phyloP scores from a whole-genome alignment of 1,139 yeast species.

The Debaryomycetaceae sp. region DNA sequence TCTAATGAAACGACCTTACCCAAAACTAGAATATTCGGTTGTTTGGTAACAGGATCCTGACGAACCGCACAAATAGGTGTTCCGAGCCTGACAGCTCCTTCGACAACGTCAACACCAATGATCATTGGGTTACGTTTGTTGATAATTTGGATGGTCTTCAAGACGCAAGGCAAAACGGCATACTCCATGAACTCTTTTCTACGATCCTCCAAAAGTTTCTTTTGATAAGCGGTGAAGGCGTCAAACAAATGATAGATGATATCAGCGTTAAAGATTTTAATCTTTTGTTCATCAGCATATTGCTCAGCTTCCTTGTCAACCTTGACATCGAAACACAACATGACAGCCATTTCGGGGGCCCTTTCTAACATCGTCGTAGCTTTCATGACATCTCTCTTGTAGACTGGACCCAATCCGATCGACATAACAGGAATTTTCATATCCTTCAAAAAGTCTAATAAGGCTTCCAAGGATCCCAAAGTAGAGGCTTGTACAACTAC shows the following conservation, averaged over 20 bases:
- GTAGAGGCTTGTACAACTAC: conserved; percentile 99
- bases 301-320: conserved; percentile 98
- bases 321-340: conserved; percentile 97
- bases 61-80: conserved; percentile 96
- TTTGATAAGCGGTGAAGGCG: conserved; percentile 89
- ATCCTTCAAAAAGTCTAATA: conserved; percentile 92
- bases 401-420: conserved; percentile 96
- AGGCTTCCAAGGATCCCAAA: conserved; percentile 94
- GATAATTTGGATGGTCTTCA: conserved; percentile 91
- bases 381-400: conserved; percentile 96
- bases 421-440: conserved; percentile 99
- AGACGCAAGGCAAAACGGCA: conserved; percentile 93
- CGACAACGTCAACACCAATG: conserved; percentile 95
- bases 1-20: conserved; percentile 89
- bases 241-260: conserved; percentile 95
- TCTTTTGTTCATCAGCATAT: conserved; percentile 89
- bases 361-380: conserved; percentile 95
- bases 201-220: conserved; percentile 80
- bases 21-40: conserved; percentile 65
- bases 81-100: conserved; percentile 86
- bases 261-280: conserved; percentile 91
- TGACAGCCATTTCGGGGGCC: conserved; percentile 92
- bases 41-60: conserved; percentile 79
- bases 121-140: conserved; percentile 99
- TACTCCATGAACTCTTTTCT: conserved; percentile 84